phyloP scores from a whole-genome alignment of 306 rosid species.

The Sophora flavescens region DNA sequence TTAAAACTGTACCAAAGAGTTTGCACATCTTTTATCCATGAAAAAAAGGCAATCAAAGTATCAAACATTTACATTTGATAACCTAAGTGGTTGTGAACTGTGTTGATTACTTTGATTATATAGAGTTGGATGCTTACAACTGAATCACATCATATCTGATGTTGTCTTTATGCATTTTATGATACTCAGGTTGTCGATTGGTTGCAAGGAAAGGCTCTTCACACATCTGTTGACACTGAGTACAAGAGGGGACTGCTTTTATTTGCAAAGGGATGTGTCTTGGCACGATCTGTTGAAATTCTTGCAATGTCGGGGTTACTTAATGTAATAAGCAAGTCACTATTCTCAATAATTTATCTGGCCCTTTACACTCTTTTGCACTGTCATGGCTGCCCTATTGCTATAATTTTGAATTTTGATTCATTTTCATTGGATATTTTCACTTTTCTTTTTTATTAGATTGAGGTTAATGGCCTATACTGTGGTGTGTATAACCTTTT shows the following conservation, averaged over 20 bases:
- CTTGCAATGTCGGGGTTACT: conserved; percentile 58
- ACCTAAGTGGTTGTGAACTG: background rate
- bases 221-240: background rate
- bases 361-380: background rate
- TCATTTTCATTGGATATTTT: background rate
- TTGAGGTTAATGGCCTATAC: conserved; percentile 6
- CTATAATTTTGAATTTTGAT: background rate
- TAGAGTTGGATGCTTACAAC: conserved; percentile 18
- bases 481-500: background rate
- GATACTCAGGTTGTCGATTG: conserved; percentile 56
- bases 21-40: conserved; percentile 3
- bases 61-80: background rate
- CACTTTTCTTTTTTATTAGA: background rate
- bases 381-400: background rate
- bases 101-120: background rate
- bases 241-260: conserved; percentile 32
- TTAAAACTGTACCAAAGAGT: background rate
- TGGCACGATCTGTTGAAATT: conserved; percentile 47
- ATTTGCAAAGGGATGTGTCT: conserved; percentile 42
- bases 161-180: conserved; percentile 44
- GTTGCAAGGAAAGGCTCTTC: conserved; percentile 40
- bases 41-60: background rate
- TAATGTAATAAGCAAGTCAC: conserved; percentile 48
- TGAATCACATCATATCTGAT: conserved; percentile 26
- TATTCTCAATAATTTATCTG: background rate